A percentile compares a stretch with the other conserved stretches of the same genome.
Evolutionary conservation across 2,329 filamentous ascomycete species (phyloP).

Genomic region (Hypoxylon sp.): DNA sequence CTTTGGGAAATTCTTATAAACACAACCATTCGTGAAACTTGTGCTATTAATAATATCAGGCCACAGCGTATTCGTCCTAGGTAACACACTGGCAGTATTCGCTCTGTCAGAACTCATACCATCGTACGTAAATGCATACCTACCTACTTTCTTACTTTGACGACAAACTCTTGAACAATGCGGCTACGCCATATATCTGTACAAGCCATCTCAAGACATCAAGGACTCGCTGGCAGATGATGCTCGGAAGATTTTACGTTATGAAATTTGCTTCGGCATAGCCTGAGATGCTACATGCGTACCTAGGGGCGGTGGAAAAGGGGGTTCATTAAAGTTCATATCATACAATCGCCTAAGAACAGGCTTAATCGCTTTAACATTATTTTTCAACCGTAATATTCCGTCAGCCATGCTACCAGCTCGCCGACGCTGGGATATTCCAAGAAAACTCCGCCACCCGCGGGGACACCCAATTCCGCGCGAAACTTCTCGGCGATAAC

Average conservation of each 20-base stretch:
- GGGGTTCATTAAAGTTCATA: too few species aligned
- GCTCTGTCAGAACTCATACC: slow-evolving; percentile 66
- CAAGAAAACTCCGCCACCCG: slow-evolving; percentile 50
- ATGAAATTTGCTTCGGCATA: too few species aligned
- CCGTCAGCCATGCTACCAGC: slow-evolving; percentile 47
- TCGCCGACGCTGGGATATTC: slow-evolving; percentile 53
- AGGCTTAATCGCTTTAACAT: not conserved
- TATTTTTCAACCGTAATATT: slow-evolving; percentile 41
- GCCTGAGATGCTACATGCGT: too few species aligned
- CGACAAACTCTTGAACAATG: slow-evolving; percentile 68
- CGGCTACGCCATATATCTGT: too few species aligned
- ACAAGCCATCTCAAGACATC: too few species aligned
- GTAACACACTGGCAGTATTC: slow-evolving; percentile 59
- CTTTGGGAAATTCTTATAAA: too few species aligned
- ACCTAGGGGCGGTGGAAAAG: too few species aligned
- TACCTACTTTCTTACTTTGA: slow-evolving; percentile 67
- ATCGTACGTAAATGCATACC: slow-evolving; percentile 75
- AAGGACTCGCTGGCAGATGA: too few species aligned
- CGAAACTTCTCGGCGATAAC: slow-evolving; percentile 52
- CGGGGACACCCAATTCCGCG: slow-evolving; percentile 47
- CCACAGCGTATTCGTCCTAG: too few species aligned
- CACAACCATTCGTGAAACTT: too few species aligned
- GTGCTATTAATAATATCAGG: too few species aligned
- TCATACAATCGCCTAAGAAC: not conserved
- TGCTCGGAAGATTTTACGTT: too few species aligned